Evolutionary conservation across 2,329 filamentous ascomycete genomes (phyloP).

Genomic region (Diaporthe citri): DNA sequence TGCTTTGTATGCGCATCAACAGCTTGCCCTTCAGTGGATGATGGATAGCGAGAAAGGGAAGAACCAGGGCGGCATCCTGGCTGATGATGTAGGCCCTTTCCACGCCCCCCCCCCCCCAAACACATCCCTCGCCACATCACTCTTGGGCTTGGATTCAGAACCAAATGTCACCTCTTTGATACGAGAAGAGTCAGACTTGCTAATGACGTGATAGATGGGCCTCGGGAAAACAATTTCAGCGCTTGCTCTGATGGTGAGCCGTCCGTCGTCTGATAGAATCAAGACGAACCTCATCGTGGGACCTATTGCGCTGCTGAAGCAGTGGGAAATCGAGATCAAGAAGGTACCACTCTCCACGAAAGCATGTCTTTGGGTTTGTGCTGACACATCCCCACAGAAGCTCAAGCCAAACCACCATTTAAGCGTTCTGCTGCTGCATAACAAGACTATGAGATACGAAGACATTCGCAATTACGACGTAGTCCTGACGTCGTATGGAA

Average conservation of each 20-base stretch:
- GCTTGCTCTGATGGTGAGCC: conserved; percentile 79
- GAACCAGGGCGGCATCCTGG: conserved; percentile 83
- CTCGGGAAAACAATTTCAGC: conserved; percentile 88
- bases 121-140: background rate
- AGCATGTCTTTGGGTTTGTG: background rate
- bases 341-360: conserved; percentile 46
- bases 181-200: background rate
- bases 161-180: background rate
- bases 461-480: conserved; percentile 77
- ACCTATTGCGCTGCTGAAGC: conserved; percentile 82
- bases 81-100: conserved; percentile 65
- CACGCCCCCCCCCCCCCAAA: too few relatives aligned
- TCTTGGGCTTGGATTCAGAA: background rate
- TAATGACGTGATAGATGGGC: conserved; percentile 68
- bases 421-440: conserved; percentile 78
- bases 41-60: conserved; percentile 79
- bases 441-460: conserved; percentile 70
- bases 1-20: conserved; percentile 84
- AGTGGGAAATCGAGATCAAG: conserved; percentile 86
- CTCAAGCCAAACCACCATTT: conserved; percentile 71
- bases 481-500: conserved; percentile 84
- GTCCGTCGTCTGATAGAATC: conserved; percentile 67
- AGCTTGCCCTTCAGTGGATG: conserved; percentile 82
- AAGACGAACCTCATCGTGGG: conserved; percentile 88
- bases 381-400: conserved; percentile 57